These are phyloP conservation scores for Pilaira anomala DNA, from an alignment of 192 early-diverging fungal species.

Conservation along the genomic window DNA sequence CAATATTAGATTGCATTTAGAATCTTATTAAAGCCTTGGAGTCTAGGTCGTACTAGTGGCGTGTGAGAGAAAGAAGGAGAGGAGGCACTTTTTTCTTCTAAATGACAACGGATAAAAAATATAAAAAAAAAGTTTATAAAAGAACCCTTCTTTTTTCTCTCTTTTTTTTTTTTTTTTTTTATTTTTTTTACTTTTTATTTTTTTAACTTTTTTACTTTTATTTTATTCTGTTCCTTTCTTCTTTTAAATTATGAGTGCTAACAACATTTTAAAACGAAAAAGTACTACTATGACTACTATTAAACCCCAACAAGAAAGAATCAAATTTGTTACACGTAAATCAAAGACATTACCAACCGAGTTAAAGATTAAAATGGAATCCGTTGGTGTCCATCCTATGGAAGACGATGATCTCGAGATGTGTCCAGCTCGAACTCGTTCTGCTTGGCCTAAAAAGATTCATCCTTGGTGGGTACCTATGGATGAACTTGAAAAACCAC, in stretches of 20 bases:
- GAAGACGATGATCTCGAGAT: slow-evolving; percentile 14
- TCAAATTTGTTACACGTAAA: not conserved
- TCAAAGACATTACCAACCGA: not conserved
- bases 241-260: not conserved
- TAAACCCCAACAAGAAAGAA: too few relatives aligned
- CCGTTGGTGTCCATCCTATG: not conserved
- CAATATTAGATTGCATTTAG: too few relatives aligned
- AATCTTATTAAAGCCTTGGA: too few relatives aligned
- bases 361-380: slow-evolving; percentile 14
- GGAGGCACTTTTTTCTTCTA: too few relatives aligned
- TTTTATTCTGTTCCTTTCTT: not conserved
- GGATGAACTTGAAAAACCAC: slow-evolving; percentile 41
- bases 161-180: not conserved
- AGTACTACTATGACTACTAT: not conserved
- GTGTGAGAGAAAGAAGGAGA: too few relatives aligned
- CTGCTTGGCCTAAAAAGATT: slow-evolving; percentile 12
- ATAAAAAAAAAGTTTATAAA: too few relatives aligned
- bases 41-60: too few relatives aligned
- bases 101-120: too few relatives aligned
- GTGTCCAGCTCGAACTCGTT: slow-evolving; percentile 11
- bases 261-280: not conserved
- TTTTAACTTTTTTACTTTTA: not conserved
- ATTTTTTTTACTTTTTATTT: not conserved
- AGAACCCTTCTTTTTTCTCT: too few relatives aligned
- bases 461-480: slow-evolving; percentile 26